phyloP scores from a whole-genome alignment of 148 eudicot species.

The Rhododendron kiyosumense region DNA sequence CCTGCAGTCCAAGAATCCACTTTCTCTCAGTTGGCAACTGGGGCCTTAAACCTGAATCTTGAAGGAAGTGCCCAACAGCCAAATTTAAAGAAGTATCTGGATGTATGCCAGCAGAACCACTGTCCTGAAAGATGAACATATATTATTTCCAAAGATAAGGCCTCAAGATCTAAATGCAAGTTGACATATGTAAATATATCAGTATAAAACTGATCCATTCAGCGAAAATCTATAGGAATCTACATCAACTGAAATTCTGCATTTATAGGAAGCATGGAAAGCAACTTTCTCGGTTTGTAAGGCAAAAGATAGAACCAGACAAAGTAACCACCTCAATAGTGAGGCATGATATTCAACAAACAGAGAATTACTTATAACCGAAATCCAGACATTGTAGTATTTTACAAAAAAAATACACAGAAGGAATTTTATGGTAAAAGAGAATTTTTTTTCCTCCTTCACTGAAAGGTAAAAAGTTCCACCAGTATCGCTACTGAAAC shows the following conservation, averaged over 20 bases:
- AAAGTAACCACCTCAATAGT: not conserved
- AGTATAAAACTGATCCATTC: not conserved
- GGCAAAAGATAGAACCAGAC: not conserved
- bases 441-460: not conserved
- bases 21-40: slow-evolving; percentile 31
- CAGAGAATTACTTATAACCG: not conserved
- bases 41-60: slow-evolving; percentile 19
- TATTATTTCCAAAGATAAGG: not conserved
- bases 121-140: slow-evolving; percentile 24
- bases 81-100: slow-evolving; percentile 20
- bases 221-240: not conserved
- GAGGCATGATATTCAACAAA: slow-evolving; percentile 3
- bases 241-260: not conserved
- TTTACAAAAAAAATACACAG: not conserved
- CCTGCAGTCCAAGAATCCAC: slow-evolving; percentile 58
- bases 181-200: not conserved
- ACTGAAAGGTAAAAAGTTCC: not conserved
- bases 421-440: not conserved
- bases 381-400: not conserved
- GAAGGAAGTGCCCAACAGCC: slow-evolving; percentile 12
- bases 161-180: not conserved
- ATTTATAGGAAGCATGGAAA: not conserved
- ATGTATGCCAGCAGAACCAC: slow-evolving; percentile 13
- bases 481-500: not conserved
- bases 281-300: not conserved